Conservation (phyloP, 1,284 basidiomycete species). For the Sparassis latifolia region DNA sequence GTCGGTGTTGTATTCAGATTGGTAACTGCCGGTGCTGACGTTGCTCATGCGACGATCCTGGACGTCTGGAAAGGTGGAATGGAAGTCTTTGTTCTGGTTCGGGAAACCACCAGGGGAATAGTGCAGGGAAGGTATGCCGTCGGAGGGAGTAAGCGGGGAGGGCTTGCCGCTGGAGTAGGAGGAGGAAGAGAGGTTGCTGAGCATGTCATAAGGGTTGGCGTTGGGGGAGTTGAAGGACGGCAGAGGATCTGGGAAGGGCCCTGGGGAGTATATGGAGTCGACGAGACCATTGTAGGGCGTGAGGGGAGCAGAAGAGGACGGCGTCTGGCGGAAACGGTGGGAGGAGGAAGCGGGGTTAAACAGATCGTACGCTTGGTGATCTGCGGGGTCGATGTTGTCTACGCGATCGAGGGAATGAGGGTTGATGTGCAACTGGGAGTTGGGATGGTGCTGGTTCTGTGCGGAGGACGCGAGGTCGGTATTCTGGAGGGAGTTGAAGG, state of each 20-base stretch:
- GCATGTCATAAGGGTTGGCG: constrained; percentile 53
- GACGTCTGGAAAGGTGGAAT: constrained; percentile 43
- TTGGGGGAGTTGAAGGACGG: constrained; percentile 46
- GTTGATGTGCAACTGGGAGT: constrained; percentile 21
- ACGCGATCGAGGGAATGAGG: constrained; percentile 25
- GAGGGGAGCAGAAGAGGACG: constrained; percentile 58
- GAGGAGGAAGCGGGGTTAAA: constrained; percentile 43
- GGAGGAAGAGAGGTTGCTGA: constrained; percentile 44
- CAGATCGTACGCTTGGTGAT: constrained; percentile 47
- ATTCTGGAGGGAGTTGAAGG: constrained; percentile 21
- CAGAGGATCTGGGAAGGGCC: constrained; percentile 51
- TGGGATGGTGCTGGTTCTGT: constrained; percentile 12
- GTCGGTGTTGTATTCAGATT: constrained; percentile 55
- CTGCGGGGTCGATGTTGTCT: constrained; percentile 26
- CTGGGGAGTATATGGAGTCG: constrained; percentile 52
- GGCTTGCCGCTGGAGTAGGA: constrained; percentile 66
- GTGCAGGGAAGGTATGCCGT: constrained; percentile 49
- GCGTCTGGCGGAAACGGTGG: constrained; percentile 58
- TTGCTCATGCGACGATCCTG: constrained; percentile 53
- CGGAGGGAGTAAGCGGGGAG: constrained; percentile 65
- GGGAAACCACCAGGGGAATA: constrained; percentile 43
- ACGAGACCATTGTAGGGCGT: constrained; percentile 46
- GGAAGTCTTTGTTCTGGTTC: constrained; percentile 46
- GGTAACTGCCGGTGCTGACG: constrained; percentile 36
- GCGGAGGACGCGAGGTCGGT: constrained; percentile 18